phyloP scores from a whole-genome alignment of 2,329 filamentous ascomycete species.

The Dothideomycetes sp. region DNA sequence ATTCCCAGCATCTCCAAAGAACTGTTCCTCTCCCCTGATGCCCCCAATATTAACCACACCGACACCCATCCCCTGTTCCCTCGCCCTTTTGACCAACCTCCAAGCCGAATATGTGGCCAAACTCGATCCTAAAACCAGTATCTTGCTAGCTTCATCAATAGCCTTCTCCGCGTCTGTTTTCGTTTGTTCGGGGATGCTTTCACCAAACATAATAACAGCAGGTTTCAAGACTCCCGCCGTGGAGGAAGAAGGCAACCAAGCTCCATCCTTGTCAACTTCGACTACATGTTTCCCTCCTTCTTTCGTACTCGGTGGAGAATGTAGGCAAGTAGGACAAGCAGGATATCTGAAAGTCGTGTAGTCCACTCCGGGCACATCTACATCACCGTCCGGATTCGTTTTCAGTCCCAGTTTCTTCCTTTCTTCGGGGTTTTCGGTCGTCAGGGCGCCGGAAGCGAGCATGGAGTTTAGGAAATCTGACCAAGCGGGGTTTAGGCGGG shows the following conservation, averaged over 20 bases:
- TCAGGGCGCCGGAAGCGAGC: slow-evolving; percentile 63
- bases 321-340: slow-evolving; percentile 71
- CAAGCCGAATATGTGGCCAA: slow-evolving; percentile 93
- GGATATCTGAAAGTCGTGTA: slow-evolving; percentile 90
- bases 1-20: slow-evolving; percentile 44
- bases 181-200: slow-evolving; percentile 62
- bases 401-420: slow-evolving; percentile 60
- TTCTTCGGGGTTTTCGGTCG: slow-evolving; percentile 66
- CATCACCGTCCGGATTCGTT: slow-evolving; percentile 89
- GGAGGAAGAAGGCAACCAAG: slow-evolving; percentile 49
- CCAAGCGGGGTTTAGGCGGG: slow-evolving; percentile 79
- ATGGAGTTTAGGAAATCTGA: slow-evolving; percentile 64
- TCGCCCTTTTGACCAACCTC: slow-evolving; percentile 75
- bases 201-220: slow-evolving; percentile 92
- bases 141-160: slow-evolving; percentile 63
- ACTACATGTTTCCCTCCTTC: slow-evolving; percentile 52
- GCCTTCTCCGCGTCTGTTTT: slow-evolving; percentile 71
- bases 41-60: slow-evolving; percentile 84
- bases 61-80: slow-evolving; percentile 74
- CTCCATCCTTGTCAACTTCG: slow-evolving; percentile 68
- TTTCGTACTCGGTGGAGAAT: slow-evolving; percentile 47
- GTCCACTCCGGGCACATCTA: slow-evolving; percentile 76
- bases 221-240: slow-evolving; percentile 77
- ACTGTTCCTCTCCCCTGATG: slow-evolving; percentile 65
- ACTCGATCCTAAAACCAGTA: slow-evolving; percentile 80